Evolutionary conservation across 2,329 filamentous ascomycete species (phyloP).

Genomic region (Monascus ruber): DNA sequence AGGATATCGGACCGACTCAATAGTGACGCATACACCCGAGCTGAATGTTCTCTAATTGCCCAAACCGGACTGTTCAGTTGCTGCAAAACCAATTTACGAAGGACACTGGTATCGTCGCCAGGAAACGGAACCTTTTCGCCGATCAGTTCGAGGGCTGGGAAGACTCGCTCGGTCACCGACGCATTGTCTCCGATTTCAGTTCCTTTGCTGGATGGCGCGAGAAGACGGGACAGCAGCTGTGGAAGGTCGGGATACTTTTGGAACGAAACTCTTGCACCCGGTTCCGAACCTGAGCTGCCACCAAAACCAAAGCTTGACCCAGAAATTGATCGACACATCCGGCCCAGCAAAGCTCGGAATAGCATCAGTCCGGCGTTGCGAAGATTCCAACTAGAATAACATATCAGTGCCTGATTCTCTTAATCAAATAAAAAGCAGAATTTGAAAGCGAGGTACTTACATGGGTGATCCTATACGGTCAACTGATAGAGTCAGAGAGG

Average conservation of each 20-base stretch:
- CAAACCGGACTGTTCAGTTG: conserved; percentile 34
- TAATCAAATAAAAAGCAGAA: conserved; percentile 4
- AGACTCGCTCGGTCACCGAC: conserved; percentile 31
- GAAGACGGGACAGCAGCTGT: conserved; percentile 24
- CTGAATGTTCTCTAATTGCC: conserved; percentile 37
- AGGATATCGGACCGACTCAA: conserved; percentile 22
- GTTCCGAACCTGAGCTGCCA: conserved; percentile 32
- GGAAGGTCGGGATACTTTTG: conserved; percentile 29
- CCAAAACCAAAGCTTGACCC: conserved; percentile 39
- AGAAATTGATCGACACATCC: conserved; percentile 32
- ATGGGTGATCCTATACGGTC: conserved; percentile 67
- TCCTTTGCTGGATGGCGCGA: conserved; percentile 13
- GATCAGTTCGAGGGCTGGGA: conserved; percentile 36
- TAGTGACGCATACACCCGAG: conserved; percentile 31
- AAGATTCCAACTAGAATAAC: conserved; percentile 60
- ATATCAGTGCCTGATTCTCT: conserved; percentile 16
- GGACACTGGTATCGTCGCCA: conserved; percentile 19
- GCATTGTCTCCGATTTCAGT: conserved; percentile 15
- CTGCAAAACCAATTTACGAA: conserved; percentile 21
- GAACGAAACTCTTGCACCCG: conserved; percentile 29
- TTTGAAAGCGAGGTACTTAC: conserved; percentile 33
- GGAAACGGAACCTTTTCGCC: conserved; percentile 29
- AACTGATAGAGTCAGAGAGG: conserved; percentile 67
- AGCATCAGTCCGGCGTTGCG: conserved; percentile 87
- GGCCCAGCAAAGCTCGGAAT: conserved; percentile 72